phyloP scores from a whole-genome alignment of 257 asterid genomes.

The Nicotiana otophora region DNA sequence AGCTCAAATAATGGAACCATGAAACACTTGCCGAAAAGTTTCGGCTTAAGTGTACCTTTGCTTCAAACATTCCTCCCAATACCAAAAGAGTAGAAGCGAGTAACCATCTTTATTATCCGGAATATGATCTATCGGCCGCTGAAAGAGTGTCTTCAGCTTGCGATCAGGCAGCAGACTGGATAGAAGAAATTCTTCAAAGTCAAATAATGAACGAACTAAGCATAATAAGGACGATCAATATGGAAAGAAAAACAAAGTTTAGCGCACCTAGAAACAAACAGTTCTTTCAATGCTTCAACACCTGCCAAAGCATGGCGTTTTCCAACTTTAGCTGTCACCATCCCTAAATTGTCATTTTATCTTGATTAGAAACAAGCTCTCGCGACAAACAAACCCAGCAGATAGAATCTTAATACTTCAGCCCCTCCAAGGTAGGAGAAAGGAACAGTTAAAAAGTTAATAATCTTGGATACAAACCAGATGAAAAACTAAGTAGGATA shows the following conservation, averaged over 20 bases:
- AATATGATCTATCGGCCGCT: constrained; percentile 74
- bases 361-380: neutral
- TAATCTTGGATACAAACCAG: neutral
- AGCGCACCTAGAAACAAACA: constrained; percentile 63
- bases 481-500: neutral
- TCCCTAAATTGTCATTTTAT: constrained; percentile 51
- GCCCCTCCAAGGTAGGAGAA: neutral
- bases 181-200: constrained; percentile 19
- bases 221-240: constrained; percentile 1
- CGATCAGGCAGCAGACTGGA: constrained; percentile 84
- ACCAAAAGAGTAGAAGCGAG: constrained; percentile 85
- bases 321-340: constrained; percentile 94
- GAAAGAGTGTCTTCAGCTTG: constrained; percentile 72
- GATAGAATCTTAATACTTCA: neutral
- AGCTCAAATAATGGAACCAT: neutral
- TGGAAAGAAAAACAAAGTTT: neutral
- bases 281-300: constrained; percentile 86
- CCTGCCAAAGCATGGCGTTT: constrained; percentile 91
- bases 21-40: neutral
- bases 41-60: constrained; percentile 47
- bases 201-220: constrained; percentile 8
- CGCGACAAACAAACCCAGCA: neutral
- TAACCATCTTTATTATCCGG: constrained; percentile 81
- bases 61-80: constrained; percentile 93
- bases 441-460: neutral